Evolutionary conservation across 1,139 yeast genomes (phyloP).

Genomic region (Saccharomyces uvarum): DNA sequence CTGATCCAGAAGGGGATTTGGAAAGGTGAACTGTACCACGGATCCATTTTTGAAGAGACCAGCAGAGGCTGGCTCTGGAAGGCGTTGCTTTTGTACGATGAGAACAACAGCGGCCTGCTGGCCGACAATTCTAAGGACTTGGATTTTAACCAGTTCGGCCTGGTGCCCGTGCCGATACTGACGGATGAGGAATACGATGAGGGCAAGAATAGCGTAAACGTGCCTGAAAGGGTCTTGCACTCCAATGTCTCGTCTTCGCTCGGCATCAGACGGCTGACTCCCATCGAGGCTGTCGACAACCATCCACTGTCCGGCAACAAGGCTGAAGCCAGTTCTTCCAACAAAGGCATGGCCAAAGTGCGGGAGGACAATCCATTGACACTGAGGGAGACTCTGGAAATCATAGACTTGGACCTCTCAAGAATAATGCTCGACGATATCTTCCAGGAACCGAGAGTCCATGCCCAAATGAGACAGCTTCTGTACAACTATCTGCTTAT

Average conservation of each 20-base stretch:
- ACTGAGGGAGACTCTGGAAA: constrained; percentile 33
- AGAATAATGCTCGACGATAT: constrained; percentile 52
- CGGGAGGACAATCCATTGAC: constrained; percentile 9
- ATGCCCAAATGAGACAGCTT: constrained; percentile 43
- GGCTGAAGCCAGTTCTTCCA: background rate
- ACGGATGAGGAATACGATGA: constrained; percentile 7
- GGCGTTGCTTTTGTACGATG: constrained; percentile 19
- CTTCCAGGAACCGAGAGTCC: constrained; percentile 36
- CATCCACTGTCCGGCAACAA: constrained; percentile 12
- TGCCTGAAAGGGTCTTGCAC: background rate
- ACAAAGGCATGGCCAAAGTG: background rate
- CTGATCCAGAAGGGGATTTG: constrained; percentile 25
- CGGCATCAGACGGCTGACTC: constrained; percentile 9
- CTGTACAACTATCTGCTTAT: constrained; percentile 39
- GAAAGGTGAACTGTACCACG: constrained; percentile 23
- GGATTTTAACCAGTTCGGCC: background rate
- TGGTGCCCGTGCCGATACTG: constrained; percentile 10
- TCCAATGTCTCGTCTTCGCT: background rate
- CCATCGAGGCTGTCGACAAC: constrained; percentile 5
- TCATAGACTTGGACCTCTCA: constrained; percentile 58
- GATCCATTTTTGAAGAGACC: constrained; percentile 5
- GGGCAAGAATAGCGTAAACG: background rate
- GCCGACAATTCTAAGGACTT: background rate
- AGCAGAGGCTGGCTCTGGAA: constrained; percentile 29
- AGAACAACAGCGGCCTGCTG: constrained; percentile 9